Evolutionary conservation across 352 stramenopile species (phyloP).

Genomic region (Pythium volutum): DNA sequence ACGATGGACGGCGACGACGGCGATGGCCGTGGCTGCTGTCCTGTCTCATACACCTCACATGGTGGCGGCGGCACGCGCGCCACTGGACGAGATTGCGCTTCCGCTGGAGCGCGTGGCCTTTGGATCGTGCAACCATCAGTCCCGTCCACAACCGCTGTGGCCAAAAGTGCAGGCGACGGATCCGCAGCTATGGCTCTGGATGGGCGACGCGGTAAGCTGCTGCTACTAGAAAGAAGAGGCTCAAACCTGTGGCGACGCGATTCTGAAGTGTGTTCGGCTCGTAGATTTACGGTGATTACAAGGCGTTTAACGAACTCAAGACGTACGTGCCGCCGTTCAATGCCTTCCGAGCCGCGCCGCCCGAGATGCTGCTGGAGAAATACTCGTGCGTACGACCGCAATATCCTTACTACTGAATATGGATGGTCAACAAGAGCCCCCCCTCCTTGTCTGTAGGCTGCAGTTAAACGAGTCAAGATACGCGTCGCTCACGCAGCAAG

Average conservation of each 20-base stretch:
- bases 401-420: neutral
- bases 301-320: constrained; percentile 16
- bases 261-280: neutral
- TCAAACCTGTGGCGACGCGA: neutral
- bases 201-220: constrained; percentile 29
- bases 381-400: constrained; percentile 25
- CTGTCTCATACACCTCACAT: neutral
- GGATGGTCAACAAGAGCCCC: neutral
- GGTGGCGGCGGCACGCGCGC: no score
- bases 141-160: constrained; percentile 31
- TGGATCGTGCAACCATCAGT: constrained; percentile 36
- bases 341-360: constrained; percentile 27
- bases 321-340: constrained; percentile 26
- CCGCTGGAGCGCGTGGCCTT: constrained; percentile 31
- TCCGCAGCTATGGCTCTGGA: constrained; percentile 40
- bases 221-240: neutral
- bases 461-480: constrained; percentile 26
- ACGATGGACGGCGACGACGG: neutral
- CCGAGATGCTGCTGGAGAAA: constrained; percentile 30
- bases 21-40: neutral
- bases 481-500: constrained; percentile 6
- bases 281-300: constrained; percentile 44
- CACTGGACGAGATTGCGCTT: neutral
- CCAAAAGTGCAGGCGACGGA: constrained; percentile 15
- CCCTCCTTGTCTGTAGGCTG: constrained; percentile 9